These are phyloP conservation scores for Globisporangium apiculatum DNA, from an alignment of 352 stramenopile species.

Conservation along the genomic window DNA sequence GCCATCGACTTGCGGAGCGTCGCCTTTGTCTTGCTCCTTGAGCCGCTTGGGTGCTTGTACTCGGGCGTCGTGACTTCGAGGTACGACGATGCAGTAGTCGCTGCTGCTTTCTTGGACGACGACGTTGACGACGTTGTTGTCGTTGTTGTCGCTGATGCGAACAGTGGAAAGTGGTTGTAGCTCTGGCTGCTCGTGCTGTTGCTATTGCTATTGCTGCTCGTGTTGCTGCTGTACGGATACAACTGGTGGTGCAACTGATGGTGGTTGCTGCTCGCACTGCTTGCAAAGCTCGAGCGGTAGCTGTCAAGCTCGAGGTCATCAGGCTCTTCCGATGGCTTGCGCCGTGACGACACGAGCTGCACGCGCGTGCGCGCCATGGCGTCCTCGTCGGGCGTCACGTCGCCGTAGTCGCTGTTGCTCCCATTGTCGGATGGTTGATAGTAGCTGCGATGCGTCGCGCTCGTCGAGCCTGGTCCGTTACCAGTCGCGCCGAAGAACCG, in stretches of 20 bases:
- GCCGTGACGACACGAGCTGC: conserved; percentile 33
- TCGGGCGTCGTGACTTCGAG: conserved; percentile 11
- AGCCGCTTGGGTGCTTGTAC: conserved; percentile 10
- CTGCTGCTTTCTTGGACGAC: conserved; percentile 7
- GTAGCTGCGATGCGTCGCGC: background rate
- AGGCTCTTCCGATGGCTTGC: conserved; percentile 29
- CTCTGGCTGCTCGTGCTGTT: background rate
- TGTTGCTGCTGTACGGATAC: conserved; percentile 5
- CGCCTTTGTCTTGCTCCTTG: conserved; percentile 4
- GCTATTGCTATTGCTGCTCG: background rate
- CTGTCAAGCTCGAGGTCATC: conserved; percentile 21
- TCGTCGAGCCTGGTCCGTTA: background rate
- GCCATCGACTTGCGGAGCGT: background rate
- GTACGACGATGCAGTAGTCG: conserved; percentile 7
- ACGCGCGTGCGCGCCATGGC: conserved; percentile 33
- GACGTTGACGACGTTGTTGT: background rate
- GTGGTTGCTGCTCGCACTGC: conserved; percentile 25
- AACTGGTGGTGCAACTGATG: conserved; percentile 5
- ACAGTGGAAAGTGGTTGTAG: conserved; percentile 7
- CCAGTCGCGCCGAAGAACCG: conserved; percentile 1
- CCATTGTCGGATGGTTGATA: background rate
- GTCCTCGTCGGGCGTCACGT: conserved; percentile 13
- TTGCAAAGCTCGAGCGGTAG: conserved; percentile 32
- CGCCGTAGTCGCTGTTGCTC: conserved; percentile 5
- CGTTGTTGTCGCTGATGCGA: background rate